Conservation (phyloP, 768 basidiomycete genomes). For the Tylopilus rubrobrunneus region DNA sequence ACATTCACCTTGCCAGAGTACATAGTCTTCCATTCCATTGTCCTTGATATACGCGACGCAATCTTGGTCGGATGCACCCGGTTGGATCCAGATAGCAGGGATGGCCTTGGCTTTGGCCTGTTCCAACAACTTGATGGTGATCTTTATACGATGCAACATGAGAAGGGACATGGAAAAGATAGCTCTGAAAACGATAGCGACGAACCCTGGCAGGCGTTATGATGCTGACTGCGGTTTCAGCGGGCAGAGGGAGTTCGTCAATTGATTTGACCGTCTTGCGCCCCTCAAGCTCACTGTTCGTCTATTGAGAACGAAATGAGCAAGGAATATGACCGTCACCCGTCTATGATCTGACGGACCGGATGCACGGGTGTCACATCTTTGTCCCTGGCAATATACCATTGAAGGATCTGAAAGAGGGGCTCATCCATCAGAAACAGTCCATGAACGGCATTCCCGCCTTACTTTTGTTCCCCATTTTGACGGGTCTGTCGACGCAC, state of each 20-base stretch:
- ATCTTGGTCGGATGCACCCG: slow-evolving; percentile 70
- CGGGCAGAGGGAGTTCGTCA: slow-evolving; percentile 53
- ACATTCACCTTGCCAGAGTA: slow-evolving; percentile 83
- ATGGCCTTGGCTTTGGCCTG: slow-evolving; percentile 65
- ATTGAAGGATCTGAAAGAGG: slow-evolving; percentile 58
- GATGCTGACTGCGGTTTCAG: slow-evolving; percentile 70
- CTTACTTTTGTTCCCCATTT: slow-evolving; percentile 75
- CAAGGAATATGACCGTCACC: not conserved
- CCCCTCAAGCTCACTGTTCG: slow-evolving; percentile 67
- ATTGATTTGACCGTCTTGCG: slow-evolving; percentile 53
- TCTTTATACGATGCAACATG: slow-evolving; percentile 34
- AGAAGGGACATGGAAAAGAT: not conserved
- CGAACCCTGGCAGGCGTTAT: slow-evolving; percentile 71
- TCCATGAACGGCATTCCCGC: not conserved
- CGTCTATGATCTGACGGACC: slow-evolving; percentile 36
- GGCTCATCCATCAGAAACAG: not conserved
- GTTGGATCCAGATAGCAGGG: slow-evolving; percentile 87
- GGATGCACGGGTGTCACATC: slow-evolving; percentile 73
- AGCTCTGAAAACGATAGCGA: not conserved
- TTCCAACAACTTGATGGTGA: slow-evolving; percentile 66
- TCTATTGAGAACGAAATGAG: slow-evolving; percentile 39
- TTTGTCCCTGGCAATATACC: slow-evolving; percentile 62
- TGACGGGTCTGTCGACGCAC: slow-evolving; percentile 73
- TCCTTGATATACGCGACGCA: slow-evolving; percentile 65
- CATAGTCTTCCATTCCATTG: slow-evolving; percentile 58